Evolutionary conservation across 257 asterid species (phyloP), one percentile per base, ranked within the genome.

Genomic region (Parsonsia alboflavescens): DNA sequence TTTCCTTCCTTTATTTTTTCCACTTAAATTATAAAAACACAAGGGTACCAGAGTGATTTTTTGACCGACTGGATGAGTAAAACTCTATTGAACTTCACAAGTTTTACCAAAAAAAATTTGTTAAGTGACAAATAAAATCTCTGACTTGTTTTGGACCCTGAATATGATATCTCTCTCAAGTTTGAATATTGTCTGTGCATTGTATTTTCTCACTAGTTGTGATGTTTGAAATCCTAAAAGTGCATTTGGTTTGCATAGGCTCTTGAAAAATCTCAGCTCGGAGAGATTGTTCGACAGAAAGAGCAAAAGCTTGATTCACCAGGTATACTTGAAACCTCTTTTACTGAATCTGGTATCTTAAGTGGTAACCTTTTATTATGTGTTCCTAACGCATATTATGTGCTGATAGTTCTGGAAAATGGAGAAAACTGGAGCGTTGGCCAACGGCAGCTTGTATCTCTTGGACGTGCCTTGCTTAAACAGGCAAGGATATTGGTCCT

Each of bases 381-480:
- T 66, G 13, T 63, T 16, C 17, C 33, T 66, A 24, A 69, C 26
- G 2, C 13, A 52, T 71, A 41, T 10, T 50, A 5, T 42, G 4
- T 73, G 58, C 62, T 62, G 75, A 22, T 88, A 93, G 98, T 93
- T 78, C 65, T 89, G 21, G 98, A 93, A 78, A 88, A 81, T 75
- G 98, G 98, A 81, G 98, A 93, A 71, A 93, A 93, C 68, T 93
- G 98, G 98, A 93, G 98, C 67, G 97, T 93, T 68, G 98, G 98
- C 71, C 98, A 93, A 79, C 79, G 98, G 36, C 98, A 93, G 82
- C 96, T 93, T 72, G 96, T 93, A 62, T 87, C 98, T 70, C 92
- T 93, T 26, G 98, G 98, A 8, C 92, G 98, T 72, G 97, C 97
- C 39, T 82, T 93, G 76, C 97, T 93, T 62, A 93, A 91, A 84